Conservation (phyloP, 495 filamentous ascomycete species). For the Podospora pseudocomata region DNA sequence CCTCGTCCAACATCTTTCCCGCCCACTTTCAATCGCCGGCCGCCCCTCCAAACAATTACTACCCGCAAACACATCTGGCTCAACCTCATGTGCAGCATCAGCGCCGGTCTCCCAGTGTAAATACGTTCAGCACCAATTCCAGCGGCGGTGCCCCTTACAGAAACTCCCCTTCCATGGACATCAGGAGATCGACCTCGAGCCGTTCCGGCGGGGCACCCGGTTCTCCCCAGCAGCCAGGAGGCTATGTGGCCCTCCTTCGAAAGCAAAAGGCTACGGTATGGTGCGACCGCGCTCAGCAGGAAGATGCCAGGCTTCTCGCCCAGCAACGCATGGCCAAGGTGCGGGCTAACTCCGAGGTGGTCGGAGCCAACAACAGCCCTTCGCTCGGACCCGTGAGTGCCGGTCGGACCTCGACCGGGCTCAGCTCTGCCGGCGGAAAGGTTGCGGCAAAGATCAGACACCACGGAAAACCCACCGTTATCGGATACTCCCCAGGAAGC, state of each 20-base stretch:
- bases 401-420: slow-evolving; percentile 57
- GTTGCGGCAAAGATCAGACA: slow-evolving; percentile 75
- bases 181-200: slow-evolving; percentile 70
- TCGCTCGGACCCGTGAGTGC: slow-evolving; percentile 32
- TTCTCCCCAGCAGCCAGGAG: slow-evolving; percentile 54
- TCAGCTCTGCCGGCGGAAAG: slow-evolving; percentile 49
- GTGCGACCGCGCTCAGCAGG: slow-evolving; percentile 91
- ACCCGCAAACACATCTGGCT: slow-evolving; percentile 37
- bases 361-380: slow-evolving; percentile 31
- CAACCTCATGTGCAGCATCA: slow-evolving; percentile 44
- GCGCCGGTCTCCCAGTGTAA: slow-evolving; percentile 67
- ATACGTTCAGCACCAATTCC: slow-evolving; percentile 65
- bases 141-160: slow-evolving; percentile 52
- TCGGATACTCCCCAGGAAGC: slow-evolving; percentile 66
- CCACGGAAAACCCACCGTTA: slow-evolving; percentile 65
- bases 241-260: slow-evolving; percentile 90
- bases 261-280: slow-evolving; percentile 98
- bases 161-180: slow-evolving; percentile 52
- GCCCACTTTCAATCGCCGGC: slow-evolving; percentile 10
- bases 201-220: slow-evolving; percentile 59
- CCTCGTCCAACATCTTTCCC: slow-evolving; percentile 58
- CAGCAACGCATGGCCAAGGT: slow-evolving; percentile 79
- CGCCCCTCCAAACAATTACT: slow-evolving; percentile 11
- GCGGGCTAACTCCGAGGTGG: slow-evolving; percentile 77
- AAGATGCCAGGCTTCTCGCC: slow-evolving; percentile 80